Conservation (phyloP, 2,329 filamentous ascomycete genomes). For the Paraphoma chrysanthemicola region DNA sequence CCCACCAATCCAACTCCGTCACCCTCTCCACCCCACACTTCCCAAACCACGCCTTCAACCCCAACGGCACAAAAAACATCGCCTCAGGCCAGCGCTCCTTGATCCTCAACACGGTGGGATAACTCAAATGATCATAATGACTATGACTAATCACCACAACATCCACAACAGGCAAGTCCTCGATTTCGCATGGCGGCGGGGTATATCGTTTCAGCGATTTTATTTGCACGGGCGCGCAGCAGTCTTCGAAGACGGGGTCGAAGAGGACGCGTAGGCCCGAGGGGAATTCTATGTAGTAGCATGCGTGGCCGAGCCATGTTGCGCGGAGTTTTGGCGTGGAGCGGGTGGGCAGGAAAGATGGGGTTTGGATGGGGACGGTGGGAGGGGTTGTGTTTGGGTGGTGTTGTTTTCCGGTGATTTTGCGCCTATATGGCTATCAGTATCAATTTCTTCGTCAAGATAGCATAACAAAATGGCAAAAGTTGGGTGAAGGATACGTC, state of each 20-base stretch:
- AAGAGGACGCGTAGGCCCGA: constrained; percentile 86
- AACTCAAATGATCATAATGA: constrained; percentile 91
- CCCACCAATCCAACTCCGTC: constrained; percentile 96
- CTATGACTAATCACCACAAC: constrained; percentile 82
- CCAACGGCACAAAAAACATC: constrained; percentile 87
- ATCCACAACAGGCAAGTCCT: constrained; percentile 79
- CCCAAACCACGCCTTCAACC: constrained; percentile 83
- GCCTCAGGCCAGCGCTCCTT: constrained; percentile 74
- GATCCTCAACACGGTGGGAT: constrained; percentile 75
- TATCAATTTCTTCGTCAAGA: no score
- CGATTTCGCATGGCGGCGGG: constrained; percentile 74
- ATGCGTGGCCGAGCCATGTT: constrained; percentile 95
- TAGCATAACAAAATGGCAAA: no score
- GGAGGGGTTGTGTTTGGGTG: constrained; percentile 69
- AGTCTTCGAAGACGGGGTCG: constrained; percentile 89
- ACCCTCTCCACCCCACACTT: constrained; percentile 74
- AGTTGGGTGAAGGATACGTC: no score
- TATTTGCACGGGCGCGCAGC: constrained; percentile 78
- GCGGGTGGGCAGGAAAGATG: constrained; percentile 70
- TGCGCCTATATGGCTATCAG: no score
- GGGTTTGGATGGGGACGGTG: constrained; percentile 71
- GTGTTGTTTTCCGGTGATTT: constrained; percentile 58
- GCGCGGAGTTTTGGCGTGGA: constrained; percentile 71
- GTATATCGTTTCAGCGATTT: constrained; percentile 81
- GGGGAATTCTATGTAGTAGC: constrained; percentile 91